A percentile compares a stretch with the other conserved stretches of the same genome.
These are phyloP conservation scores for Apostasia shenzhenica DNA, from an alignment of 106 monocot genomes.

Conservation along the genomic window DNA sequence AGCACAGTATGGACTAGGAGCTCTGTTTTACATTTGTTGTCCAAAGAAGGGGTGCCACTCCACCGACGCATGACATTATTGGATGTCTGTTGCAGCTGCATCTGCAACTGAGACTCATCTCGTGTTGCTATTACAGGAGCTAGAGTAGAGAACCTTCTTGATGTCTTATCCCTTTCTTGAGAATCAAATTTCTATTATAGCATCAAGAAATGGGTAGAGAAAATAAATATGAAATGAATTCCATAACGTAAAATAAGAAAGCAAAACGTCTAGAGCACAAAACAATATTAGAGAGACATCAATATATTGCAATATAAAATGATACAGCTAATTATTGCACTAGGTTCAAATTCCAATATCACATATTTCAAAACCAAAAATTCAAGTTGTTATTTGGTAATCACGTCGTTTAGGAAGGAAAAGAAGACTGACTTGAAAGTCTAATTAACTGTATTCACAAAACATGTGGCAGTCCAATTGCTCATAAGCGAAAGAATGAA, in stretches of 20 bases:
- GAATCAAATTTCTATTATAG: conserved; percentile 62
- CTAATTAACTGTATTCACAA: too few relatives aligned
- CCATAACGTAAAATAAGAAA: background rate
- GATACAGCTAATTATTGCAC: background rate
- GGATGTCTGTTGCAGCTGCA: conserved; percentile 65
- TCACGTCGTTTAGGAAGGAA: too few relatives aligned
- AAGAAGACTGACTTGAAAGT: too few relatives aligned
- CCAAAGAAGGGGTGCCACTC: conserved; percentile 41
- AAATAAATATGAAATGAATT: background rate
- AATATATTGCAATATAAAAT: background rate
- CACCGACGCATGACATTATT: conserved; percentile 41
- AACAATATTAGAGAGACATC: background rate
- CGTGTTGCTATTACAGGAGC: conserved; percentile 27
- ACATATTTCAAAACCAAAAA: background rate
- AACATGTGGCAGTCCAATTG: too few relatives aligned
- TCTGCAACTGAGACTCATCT: conserved; percentile 74
- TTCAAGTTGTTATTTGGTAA: too few relatives aligned
- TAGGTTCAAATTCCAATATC: background rate
- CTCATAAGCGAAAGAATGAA: too few relatives aligned
- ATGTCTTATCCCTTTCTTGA: conserved; percentile 66
- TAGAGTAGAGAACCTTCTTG: conserved; percentile 44
- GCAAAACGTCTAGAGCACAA: too few relatives aligned
- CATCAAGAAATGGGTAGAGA: background rate
- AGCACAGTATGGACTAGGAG: background rate
- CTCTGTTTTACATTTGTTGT: conserved; percentile 50